A percentile compares a stretch with the other conserved stretches of the same genome.
Conservation (phyloP, 176 grass and related monocot genomes). For the Thinopyrum elongatum region DNA sequence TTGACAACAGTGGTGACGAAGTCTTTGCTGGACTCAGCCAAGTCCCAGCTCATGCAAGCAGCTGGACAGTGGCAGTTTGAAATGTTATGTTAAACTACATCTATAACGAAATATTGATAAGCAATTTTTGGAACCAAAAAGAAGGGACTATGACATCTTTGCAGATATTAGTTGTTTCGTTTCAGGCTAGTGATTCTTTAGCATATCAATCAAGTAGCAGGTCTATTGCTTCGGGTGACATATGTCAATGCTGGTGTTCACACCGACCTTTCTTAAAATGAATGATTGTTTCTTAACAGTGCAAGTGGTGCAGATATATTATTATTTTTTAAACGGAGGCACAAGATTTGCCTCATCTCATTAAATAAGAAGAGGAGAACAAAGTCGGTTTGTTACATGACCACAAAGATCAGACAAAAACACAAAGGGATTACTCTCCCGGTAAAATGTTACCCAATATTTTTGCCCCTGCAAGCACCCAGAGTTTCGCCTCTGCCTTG, state of each 20-base stretch:
- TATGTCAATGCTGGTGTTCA: not conserved
- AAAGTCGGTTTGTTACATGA: too few relatives aligned
- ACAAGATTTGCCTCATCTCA: too few relatives aligned
- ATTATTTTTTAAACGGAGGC: too few relatives aligned
- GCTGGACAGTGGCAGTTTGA: slow-evolving; percentile 34
- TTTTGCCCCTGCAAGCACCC: too few relatives aligned
- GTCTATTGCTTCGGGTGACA: not conserved
- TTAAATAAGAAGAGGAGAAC: too few relatives aligned
- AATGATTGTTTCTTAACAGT: not conserved
- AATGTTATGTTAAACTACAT: slow-evolving; percentile 1
- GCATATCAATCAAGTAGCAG: not conserved
- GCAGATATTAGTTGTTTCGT: not conserved
- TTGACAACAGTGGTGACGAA: slow-evolving; percentile 62
- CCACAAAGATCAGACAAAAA: too few relatives aligned
- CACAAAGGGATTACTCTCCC: too few relatives aligned
- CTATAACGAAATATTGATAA: not conserved
- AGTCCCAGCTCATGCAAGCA: slow-evolving; percentile 76
- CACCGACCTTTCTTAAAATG: not conserved
- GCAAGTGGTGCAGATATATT: not conserved
- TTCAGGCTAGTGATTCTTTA: slow-evolving; percentile 14
- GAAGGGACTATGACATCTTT: not conserved
- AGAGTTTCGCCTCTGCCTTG: too few relatives aligned
- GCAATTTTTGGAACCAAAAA: not conserved
- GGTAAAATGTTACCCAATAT: too few relatives aligned
- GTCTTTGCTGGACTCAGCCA: slow-evolving; percentile 52